Percentiles rank a stretch among this genome's conserved stretches.
These are phyloP conservation scores for Micractinium sp. DNA, from an alignment of 139 green algal species.

Conservation along the genomic window DNA sequence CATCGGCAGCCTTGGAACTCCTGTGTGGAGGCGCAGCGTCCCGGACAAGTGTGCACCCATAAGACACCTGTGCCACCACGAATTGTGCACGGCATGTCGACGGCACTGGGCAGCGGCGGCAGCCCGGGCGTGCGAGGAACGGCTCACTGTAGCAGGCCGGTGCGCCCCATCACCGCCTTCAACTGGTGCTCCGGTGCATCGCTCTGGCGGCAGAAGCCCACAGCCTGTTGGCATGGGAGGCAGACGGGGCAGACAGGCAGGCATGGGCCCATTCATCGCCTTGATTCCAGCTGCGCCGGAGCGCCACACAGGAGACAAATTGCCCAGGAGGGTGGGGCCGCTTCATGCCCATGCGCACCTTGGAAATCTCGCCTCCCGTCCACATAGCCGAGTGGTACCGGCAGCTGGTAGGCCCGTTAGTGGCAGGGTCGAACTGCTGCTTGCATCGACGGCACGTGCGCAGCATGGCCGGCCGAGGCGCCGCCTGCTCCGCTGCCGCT, in stretches of 20 bases:
- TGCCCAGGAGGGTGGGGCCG: no score
- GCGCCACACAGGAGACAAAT: no score
- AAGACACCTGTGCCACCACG: background rate
- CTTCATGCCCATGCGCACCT: constrained; percentile 29
- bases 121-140: background rate
- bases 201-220: constrained; percentile 62
- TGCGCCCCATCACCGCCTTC: constrained; percentile 50
- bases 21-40: background rate
- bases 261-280: background rate
- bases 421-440: constrained; percentile 53
- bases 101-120: background rate
- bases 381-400: constrained; percentile 64
- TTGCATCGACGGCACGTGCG: constrained; percentile 66
- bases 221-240: constrained; percentile 40
- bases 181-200: constrained; percentile 60
- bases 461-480: background rate
- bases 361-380: constrained; percentile 61
- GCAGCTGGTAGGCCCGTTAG: constrained; percentile 52
- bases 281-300: background rate
- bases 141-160: constrained; percentile 56
- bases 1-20: background rate
- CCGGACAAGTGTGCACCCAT: no score
- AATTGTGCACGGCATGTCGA: background rate
- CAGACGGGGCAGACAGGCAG: background rate
- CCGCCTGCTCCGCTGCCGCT: background rate